Evolutionary conservation across 108 stramenopile species (phyloP), one percentile per base, ranked within the genome.

Genomic region (Seminavis robusta): DNA sequence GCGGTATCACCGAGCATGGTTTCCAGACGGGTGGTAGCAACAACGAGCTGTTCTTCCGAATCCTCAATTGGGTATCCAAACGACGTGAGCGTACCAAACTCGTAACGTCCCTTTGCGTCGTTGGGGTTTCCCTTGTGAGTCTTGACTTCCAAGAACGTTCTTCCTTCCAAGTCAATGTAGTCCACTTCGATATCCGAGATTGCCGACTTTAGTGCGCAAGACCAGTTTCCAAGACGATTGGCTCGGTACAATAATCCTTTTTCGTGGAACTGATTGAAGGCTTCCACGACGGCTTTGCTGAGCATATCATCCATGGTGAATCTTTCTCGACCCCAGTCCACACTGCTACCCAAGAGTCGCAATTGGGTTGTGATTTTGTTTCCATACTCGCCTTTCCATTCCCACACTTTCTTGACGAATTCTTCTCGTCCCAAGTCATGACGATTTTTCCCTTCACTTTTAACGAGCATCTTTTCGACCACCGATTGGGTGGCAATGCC

Each of bases 401-500:
- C 95, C 98, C 98, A 99, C 32, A 99, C 96, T 54, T 94, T 92
- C 63, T 90, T 61, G 38, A 97, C 79, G 63, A 97, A 97, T 59
- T 88, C 76, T 47, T 96, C 95, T 33, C 99, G 85, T 10, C 99
- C 99, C 34, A 99, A 81, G 59, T 98, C 96, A 62, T 99, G 99
- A 24, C 94, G 90, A n/a, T 66, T 90, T 47, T 92, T 56, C 21
- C 83, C 81, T 51, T 84, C 67, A 50, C 90, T 86, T 72, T 97
- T 98, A 79, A 89, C 87, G 39, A 99, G 84, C 88, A 87, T 90
- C 73, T 97, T 97, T 78, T 99, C 99, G 0, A 99, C 99, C 7
- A 99, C 96, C 24, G 90, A 88, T 73, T 99, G 99, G 31, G 99
- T 99, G 53, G 99, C 99, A 63, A 99, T 99, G 31, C 99, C 99